Conservation (phyloP, 768 basidiomycete species). For the Auricularia cornea region DNA sequence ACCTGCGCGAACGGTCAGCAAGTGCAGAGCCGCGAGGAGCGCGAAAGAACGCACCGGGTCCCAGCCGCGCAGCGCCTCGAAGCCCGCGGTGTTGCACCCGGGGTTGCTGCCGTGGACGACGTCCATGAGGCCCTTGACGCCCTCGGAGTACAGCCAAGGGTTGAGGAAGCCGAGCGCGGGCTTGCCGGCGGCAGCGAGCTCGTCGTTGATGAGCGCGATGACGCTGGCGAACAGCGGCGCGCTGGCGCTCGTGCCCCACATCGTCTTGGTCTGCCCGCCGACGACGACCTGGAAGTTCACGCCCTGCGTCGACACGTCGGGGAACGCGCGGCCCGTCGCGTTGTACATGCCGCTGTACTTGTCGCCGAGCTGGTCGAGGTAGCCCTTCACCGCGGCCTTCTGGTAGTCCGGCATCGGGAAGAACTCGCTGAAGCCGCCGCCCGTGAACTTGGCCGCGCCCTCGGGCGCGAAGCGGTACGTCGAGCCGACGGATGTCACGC, state of each 20-base stretch:
- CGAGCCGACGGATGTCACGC: not conserved
- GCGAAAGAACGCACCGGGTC: no score
- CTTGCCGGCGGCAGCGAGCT: conserved; percentile 19
- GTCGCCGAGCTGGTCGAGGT: conserved; percentile 25
- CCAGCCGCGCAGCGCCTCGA: no score
- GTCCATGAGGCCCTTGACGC: conserved; percentile 8
- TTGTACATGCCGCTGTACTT: conserved; percentile 24
- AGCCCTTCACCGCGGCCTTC: conserved; percentile 26
- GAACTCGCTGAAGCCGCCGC: conserved; percentile 56
- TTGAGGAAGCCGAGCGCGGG: conserved; percentile 28
- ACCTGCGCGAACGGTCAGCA: no score
- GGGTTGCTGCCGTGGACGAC: conserved; percentile 8
- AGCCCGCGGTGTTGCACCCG: conserved; percentile 4
- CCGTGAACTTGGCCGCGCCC: conserved; percentile 36
- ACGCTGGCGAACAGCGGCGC: conserved; percentile 27
- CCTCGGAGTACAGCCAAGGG: conserved; percentile 24
- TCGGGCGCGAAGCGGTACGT: not conserved
- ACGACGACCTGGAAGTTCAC: conserved; percentile 36
- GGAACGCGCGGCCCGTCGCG: conserved; percentile 35
- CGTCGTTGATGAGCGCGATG: conserved; percentile 31
- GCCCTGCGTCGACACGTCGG: conserved; percentile 38
- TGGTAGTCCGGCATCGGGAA: conserved; percentile 31
- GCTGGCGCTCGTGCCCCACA: conserved; percentile 36
- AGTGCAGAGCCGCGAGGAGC: no score
- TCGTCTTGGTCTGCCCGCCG: conserved; percentile 31